Evolutionary conservation across 345 rosid genomes (phyloP).

Genomic region (Populus nigra): DNA sequence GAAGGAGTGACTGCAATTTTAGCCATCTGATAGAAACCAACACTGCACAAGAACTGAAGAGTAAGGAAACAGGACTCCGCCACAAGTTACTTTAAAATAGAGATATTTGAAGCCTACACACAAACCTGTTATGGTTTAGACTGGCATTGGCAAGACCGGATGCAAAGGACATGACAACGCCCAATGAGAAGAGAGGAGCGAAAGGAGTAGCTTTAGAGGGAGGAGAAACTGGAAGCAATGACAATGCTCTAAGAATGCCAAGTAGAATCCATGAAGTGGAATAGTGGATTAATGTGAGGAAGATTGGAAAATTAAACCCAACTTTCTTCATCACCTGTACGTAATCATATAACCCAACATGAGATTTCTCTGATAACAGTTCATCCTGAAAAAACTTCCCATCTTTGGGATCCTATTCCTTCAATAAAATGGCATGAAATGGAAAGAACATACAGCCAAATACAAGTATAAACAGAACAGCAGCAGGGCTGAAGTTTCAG

Average conservation of each 20-base stretch:
- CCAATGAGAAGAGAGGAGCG: constrained; percentile 69
- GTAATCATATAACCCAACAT: not conserved
- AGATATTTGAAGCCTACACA: not conserved
- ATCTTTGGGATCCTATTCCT: too few relatives aligned
- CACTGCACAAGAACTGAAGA: constrained; percentile 41
- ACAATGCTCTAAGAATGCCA: constrained; percentile 63
- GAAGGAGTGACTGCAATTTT: constrained; percentile 97
- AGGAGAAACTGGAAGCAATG: constrained; percentile 80
- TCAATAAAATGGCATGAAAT: too few relatives aligned
- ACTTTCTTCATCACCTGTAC: constrained; percentile 77
- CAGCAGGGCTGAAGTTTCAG: too few relatives aligned
- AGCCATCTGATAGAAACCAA: constrained; percentile 97
- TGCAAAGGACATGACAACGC: constrained; percentile 90
- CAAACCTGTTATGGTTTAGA: constrained; percentile 78
- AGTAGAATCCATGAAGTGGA: constrained; percentile 73
- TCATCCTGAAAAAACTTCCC: too few relatives aligned
- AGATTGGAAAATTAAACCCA: constrained; percentile 84
- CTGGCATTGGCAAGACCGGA: constrained; percentile 95
- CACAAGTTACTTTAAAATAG: not conserved
- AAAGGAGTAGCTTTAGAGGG: constrained; percentile 83
- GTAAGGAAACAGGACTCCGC: constrained; percentile 16
- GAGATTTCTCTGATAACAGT: not conserved
- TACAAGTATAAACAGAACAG: too few relatives aligned
- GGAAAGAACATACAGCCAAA: too few relatives aligned
- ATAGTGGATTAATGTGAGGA: constrained; percentile 82